Conservation (phyloP, 2,329 filamentous ascomycete species). For the Aureobasidium sp. region DNA sequence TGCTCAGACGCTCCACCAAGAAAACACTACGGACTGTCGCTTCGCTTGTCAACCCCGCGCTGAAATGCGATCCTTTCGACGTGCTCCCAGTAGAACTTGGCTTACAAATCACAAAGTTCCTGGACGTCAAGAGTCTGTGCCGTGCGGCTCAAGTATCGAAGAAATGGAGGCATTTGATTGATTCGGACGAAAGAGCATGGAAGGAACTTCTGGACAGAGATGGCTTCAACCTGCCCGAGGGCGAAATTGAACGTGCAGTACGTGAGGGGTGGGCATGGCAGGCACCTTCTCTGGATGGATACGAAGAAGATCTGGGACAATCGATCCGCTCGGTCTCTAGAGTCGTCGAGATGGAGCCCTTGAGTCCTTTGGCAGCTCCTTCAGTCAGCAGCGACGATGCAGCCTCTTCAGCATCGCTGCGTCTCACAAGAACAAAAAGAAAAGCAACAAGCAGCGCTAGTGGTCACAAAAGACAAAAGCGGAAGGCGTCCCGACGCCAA, state of each 20-base stretch:
- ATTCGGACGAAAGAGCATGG: conserved; percentile 92
- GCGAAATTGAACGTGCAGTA: conserved; percentile 80
- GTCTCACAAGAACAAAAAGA: conserved; percentile 29
- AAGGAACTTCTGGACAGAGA: conserved; percentile 83
- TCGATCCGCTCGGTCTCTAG: conserved; percentile 19
- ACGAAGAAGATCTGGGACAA: conserved; percentile 70
- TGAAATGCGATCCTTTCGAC: conserved; percentile 88
- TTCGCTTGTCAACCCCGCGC: conserved; percentile 80
- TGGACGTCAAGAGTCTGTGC: conserved; percentile 80
- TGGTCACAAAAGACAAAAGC: conserved; percentile 48
- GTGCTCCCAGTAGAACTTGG: conserved; percentile 79
- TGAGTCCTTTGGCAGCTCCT: conserved; percentile 6
- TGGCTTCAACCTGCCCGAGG: conserved; percentile 67
- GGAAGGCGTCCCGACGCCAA: conserved; percentile 42
- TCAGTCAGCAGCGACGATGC: conserved; percentile 17
- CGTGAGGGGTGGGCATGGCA: conserved; percentile 97
- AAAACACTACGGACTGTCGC: conserved; percentile 85
- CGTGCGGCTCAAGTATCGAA: conserved; percentile 88
- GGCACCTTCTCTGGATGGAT: conserved; percentile 61
- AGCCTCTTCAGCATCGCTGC: conserved; percentile 19
- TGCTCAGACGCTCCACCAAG: conserved; percentile 78
- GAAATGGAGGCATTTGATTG: conserved; percentile 83
- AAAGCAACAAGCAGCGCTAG: conserved; percentile 30
- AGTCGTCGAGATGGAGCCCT: conserved; percentile 17
- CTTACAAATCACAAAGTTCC: conserved; percentile 77